Percentiles rank a stretch among this genome's conserved stretches.
These are phyloP conservation scores for Malassezia restricta DNA, from an alignment of 1,284 basidiomycete species.

Conservation along the genomic window DNA sequence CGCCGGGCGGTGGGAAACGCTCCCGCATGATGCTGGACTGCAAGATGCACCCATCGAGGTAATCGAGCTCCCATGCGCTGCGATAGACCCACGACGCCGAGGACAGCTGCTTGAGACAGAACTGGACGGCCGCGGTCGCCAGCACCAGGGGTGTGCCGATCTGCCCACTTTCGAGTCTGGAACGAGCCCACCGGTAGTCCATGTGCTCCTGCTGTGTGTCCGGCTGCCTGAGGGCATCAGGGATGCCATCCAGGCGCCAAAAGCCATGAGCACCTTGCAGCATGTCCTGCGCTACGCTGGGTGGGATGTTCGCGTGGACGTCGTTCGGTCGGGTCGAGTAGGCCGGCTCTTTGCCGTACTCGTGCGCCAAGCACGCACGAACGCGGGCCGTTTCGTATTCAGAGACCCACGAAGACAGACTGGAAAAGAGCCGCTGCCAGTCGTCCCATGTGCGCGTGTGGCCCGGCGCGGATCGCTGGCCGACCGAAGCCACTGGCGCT, in stretches of 20 bases:
- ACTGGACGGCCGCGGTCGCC: constrained; percentile 20
- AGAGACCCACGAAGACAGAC: constrained; percentile 34
- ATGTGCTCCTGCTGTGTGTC: constrained; percentile 28
- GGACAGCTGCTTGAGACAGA: constrained; percentile 25
- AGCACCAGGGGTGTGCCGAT: constrained; percentile 27
- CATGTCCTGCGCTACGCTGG: constrained; percentile 28
- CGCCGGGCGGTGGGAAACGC: constrained; percentile 35
- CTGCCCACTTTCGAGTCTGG: constrained; percentile 22
- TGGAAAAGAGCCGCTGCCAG: constrained; percentile 27
- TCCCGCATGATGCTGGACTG: constrained; percentile 25
- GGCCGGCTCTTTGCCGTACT: constrained; percentile 9
- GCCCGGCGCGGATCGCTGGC: neutral
- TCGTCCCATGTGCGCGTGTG: constrained; percentile 29
- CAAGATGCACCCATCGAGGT: constrained; percentile 40
- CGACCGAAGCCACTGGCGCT: neutral
- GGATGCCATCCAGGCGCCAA: constrained; percentile 30
- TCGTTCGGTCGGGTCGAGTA: neutral
- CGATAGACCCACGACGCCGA: constrained; percentile 21
- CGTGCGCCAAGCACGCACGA: constrained; percentile 25
- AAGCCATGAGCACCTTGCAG: constrained; percentile 23
- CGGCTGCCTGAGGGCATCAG: constrained; percentile 24
- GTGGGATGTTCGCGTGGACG: neutral
- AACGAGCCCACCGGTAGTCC: constrained; percentile 38
- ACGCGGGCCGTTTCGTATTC: constrained; percentile 35
- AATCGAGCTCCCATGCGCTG: constrained; percentile 43